phyloP scores from a whole-genome alignment of 192 early-diverging fungal species.

The Borealophlyctis nickersoniae region DNA sequence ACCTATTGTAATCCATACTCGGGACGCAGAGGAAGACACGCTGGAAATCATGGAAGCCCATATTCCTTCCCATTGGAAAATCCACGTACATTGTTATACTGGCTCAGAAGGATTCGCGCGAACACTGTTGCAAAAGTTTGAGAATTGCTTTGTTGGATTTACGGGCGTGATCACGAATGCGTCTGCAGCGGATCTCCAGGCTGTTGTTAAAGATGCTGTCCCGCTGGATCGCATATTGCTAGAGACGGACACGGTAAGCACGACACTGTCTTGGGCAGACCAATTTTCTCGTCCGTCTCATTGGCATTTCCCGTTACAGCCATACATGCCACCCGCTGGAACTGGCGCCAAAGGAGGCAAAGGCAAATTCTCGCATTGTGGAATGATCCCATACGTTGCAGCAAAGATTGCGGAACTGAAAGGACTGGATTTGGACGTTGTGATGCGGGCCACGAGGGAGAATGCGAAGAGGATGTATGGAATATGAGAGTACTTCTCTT shows the following conservation, averaged over 20 bases:
- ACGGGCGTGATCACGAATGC: conserved; percentile 13
- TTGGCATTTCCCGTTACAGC: too few species aligned
- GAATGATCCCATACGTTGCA: conserved; percentile 5
- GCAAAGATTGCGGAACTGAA: conserved; percentile 11
- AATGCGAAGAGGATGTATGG: neutral
- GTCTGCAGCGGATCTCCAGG: conserved; percentile 1
- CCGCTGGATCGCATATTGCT: conserved; percentile 14
- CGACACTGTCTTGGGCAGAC: neutral
- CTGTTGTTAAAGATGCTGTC: conserved; percentile 6
- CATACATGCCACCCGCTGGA: neutral
- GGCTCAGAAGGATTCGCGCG: neutral
- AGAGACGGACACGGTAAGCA: conserved; percentile 14
- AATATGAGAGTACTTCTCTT: too few species aligned
- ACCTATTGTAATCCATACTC: conserved; percentile 14
- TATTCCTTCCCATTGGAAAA: neutral
- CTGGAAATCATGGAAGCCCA: conserved; percentile 4
- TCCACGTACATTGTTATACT: conserved; percentile 17
- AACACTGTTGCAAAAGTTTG: conserved; percentile 2
- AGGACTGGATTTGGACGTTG: conserved; percentile 2
- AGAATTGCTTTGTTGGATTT: conserved; percentile 5
- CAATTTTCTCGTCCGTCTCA: neutral
- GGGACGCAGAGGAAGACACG: conserved; percentile 14
- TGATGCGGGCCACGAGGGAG: conserved; percentile 7
- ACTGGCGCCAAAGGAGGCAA: neutral
- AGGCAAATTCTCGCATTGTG: neutral